Base-by-base conservation (phyloP, 768 basidiomycete species). In the Gautieria morchelliformis region DNA sequence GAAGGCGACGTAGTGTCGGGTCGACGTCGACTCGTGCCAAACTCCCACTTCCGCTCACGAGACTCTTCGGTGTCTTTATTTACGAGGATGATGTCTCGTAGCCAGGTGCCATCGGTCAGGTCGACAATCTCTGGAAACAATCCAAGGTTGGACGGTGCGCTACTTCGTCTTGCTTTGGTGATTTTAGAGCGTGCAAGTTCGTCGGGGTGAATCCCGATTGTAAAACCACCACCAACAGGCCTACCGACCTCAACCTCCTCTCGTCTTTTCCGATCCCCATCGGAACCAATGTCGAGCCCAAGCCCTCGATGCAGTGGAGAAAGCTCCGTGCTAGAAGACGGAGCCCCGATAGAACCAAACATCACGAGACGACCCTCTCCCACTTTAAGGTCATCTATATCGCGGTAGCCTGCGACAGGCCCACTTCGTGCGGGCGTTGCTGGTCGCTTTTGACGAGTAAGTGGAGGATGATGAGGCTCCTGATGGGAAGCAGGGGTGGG, bases 311-410 rank as follows among this genome's bases (percentile, higher is more conserved):
- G 53, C 9, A 44, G 44, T 44, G 46, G 10, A 30, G 50, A 41
- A 9, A 58, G 58, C 3, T 58, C 56, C 7, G 68, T 64, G 60
- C 65, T 67, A 5, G 69, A 58, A 0, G 67, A 72, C 2, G 65
- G 59, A 22, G 68, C 58, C 40, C 67, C 68, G 55, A 81, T 79
- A 53, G 75, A 80, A 7, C 82, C 82, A 63, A 83, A 83, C 5
- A 79, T 70, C 41, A 83, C 60, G 39, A 63, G 63, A 58, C 61
- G 50, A 7, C 62, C 60, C 14, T 59, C 42, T 24, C 19, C 53
- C 19, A 32, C 40, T 7, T 61, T 63, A 11, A 65, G 39, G n/a
- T 63, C 59, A 35, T 61, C 63, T 14, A 67, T 61, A 20, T 66
- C 68, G 20, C 67, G 67, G 59, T 73, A 73, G 12, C 69, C 68